Conservation (phyloP, 768 basidiomycete genomes). For the Pleurotus eryngii region DNA sequence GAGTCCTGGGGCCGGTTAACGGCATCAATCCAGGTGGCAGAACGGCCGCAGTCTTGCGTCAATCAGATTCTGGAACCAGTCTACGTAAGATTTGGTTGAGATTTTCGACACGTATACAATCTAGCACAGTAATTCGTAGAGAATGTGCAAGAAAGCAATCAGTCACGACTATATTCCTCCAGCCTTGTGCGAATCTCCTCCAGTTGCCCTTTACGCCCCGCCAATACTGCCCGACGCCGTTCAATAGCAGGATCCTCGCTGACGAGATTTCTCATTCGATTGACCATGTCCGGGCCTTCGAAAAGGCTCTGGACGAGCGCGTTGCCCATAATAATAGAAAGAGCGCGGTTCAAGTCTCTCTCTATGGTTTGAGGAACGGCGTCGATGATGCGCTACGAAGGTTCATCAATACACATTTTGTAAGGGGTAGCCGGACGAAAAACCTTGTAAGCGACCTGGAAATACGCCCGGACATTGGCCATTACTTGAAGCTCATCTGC, state of each 20-base stretch:
- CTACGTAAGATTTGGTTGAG: too few species aligned
- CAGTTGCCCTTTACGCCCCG: slow-evolving; percentile 22
- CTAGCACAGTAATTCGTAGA: too few species aligned
- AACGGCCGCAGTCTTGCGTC: too few species aligned
- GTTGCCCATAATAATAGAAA: slow-evolving; percentile 31
- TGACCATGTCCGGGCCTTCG: slow-evolving; percentile 10
- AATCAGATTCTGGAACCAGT: too few species aligned
- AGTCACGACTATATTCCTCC: slow-evolving; percentile 15
- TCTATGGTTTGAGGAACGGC: slow-evolving; percentile 49
- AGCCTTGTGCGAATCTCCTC: slow-evolving; percentile 31
- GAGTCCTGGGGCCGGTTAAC: too few species aligned
- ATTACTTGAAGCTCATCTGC: slow-evolving; percentile 47
- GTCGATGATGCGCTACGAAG: slow-evolving; percentile 50
- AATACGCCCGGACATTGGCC: slow-evolving; percentile 55
- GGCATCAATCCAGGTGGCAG: too few species aligned
- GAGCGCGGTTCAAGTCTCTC: slow-evolving; percentile 36
- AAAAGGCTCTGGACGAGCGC: slow-evolving; percentile 30
- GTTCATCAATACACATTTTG: background rate
- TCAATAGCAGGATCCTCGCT: slow-evolving; percentile 37
- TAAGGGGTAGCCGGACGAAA: background rate
- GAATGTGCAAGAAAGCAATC: too few species aligned
- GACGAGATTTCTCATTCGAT: slow-evolving; percentile 27
- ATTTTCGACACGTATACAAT: too few species aligned
- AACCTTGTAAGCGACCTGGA: slow-evolving; percentile 53
- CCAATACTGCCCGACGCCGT: slow-evolving; percentile 25